Base-by-base conservation (phyloP, 805 yeast genomes). In the Scheffersomyces stipitis region DNA sequence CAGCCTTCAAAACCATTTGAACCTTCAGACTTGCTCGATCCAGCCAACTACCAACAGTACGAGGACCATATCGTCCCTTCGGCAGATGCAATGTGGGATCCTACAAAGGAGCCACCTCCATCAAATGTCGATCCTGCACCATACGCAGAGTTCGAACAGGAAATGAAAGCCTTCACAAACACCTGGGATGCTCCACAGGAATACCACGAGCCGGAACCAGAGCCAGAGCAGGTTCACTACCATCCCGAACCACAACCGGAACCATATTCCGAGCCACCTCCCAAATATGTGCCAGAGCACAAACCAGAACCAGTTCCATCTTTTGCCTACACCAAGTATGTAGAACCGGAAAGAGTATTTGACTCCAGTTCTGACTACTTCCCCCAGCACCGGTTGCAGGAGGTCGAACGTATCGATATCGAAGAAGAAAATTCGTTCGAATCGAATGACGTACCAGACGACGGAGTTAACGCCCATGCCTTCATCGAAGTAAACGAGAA, bases 101-200 rank as follows among this genome's bases (percentile, higher is more conserved):
- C 79, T 5, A 56, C 74, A 1, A 46, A 35, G 9, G 66, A 60
- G 31, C 60, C 64, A 6, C 78, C 78, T 7, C 78, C 79, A 15
- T 49, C 44, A n/a, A 24, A 28, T 7, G 12, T 4, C 10, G 7
- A 30, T 8, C 18, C 15, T 14, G 23, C 41, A 2, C 28, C 16
- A 15, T 20, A 18, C 22, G n/a, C 39, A 7, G 37, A 28, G 3
- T 45, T 56, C 15, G 40, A 38, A 16, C 37, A 41, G 15, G 47
- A 45, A 7, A 33, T 58, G 42, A 42, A 33, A 16, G 15, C 49
- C 13, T 52, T 48, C 36, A 40, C 34, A 15, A 61, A 53, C 42
- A 37, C 45, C 12, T 66, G 71, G 71, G 65, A 61, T 31, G 41
- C 39, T n/a, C 36, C 34, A n/a, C 33, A 17, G 9, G 40, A 26